These are phyloP conservation scores for Clarireedia sp. DNA, from an alignment of 2,329 filamentous ascomycete genomes.

Conservation along the genomic window DNA sequence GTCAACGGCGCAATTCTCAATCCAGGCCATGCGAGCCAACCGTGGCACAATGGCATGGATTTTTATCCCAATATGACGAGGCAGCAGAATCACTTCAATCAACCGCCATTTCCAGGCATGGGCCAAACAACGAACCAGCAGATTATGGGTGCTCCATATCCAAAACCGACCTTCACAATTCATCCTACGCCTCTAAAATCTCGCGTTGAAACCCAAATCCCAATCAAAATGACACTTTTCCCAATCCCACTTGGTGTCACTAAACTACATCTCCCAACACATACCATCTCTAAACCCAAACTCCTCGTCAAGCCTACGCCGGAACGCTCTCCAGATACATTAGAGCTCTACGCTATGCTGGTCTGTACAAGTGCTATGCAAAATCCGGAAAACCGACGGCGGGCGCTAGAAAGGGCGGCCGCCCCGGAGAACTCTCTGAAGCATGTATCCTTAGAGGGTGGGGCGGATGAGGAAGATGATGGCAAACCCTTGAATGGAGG, in stretches of 20 bases:
- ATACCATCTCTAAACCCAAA: slow-evolving; percentile 93
- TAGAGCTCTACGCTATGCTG: slow-evolving; percentile 72
- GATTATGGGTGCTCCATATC: slow-evolving; percentile 18
- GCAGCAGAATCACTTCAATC: slow-evolving; percentile 10
- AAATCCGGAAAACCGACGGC: slow-evolving; percentile 55
- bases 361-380: slow-evolving; percentile 92
- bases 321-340: slow-evolving; percentile 59
- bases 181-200: slow-evolving; percentile 71
- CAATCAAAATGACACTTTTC: slow-evolving; percentile 71
- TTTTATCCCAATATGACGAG: slow-evolving; percentile 15
- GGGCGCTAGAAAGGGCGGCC: slow-evolving; percentile 44
- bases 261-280: slow-evolving; percentile 75
- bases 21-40: slow-evolving; percentile 16
- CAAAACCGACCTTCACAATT: slow-evolving; percentile 45
- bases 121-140: slow-evolving; percentile 19
- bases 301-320: slow-evolving; percentile 67
- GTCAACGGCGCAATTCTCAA: slow-evolving; percentile 28
- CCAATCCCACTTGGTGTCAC: slow-evolving; percentile 68
- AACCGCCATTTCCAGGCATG: slow-evolving; percentile 17
- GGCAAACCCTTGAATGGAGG: slow-evolving; percentile 77
- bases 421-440: slow-evolving; percentile 23
- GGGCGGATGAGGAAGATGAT: slow-evolving; percentile 37
- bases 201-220: slow-evolving; percentile 93
- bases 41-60: slow-evolving; percentile 32
- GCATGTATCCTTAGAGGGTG: slow-evolving; percentile 16